Base-by-base conservation (phyloP, 805 yeast species). In the Candida verbasci region DNA sequence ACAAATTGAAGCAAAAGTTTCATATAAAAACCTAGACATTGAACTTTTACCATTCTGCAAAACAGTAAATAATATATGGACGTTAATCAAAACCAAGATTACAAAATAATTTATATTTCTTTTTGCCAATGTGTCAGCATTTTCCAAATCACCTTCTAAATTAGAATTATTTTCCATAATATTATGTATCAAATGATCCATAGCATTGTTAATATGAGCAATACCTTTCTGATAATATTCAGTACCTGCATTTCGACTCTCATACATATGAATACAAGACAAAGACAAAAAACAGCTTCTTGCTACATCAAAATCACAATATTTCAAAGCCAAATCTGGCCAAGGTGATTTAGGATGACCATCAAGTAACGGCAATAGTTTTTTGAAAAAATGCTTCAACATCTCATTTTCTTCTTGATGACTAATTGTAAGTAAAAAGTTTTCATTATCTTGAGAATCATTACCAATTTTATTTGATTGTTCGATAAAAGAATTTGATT, bases 261-360 rank as follows among this genome's bases (percentile, higher is more conserved):
- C 80, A 46, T 73, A 76, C n/a, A 76, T 55, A 48, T 76, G 81
- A 24, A 75, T 74, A 31, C 80, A 75, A 9, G 78, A 71, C 12
- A 76, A 50, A 2, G 80, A 74, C 15, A 76, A 65, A 44, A 76
- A 76, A 42, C 82, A 76, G 42, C 78, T 70, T 37, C 77, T 60
- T 1, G 81, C 80, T 31, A 76, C 66, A 44, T 75, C 77, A 43
- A 72, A 67, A 46, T 76, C 78, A 45, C 81, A 76, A 47, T 76
- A 76, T 35, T 70, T 67, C 41, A 76, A 56, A 29, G 79, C 78
- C 39, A 76, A 50, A 40, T 74, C 76, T 0, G 82, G 82, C 80
- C 80, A 74, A 3, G 81, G 81, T 1, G 78, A 62, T 28, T 72
- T 70, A 0, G 81, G 82, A 47, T 76, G 80, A 0, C 79, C 78